Base-by-base conservation (phyloP, 345 rosid species). In the Boechera stricta region DNA sequence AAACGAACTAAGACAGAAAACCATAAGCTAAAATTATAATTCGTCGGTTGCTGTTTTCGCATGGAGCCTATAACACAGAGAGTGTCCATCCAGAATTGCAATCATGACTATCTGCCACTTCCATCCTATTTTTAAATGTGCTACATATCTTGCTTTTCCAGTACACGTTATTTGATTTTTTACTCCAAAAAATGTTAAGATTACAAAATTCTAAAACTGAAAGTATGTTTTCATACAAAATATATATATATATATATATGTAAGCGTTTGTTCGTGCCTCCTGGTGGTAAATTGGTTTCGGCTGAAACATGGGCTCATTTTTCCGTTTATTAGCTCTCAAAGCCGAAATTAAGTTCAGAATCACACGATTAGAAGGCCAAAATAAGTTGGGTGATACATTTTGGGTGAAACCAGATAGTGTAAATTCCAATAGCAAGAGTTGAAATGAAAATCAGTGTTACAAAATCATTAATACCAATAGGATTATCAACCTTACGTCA, bases 51-150 rank as follows among this genome's bases (percentile, higher is more conserved):
- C 60, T 64, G 65, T 55, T 2, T 77, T 77, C 67, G 75, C 80
- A 63, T 70, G 67, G 76, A 71, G 54, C 76, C 36, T 63, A 56
- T 71, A 52, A 52, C 57, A 52, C 80, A 59, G 61, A 64, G 80
- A 68, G 49, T 61, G 63, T 69, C 69, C 69, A 61, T 41, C 48
- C 64, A 31, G 71, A 51, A 65, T 56, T 49, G 81, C 77, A 77
- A 71, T 77, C 72, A 77, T 77, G 76, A 57, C 65, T 71, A 55
- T 63, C 80, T 70, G 59, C 71, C 75, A 77, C 75, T 24, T 70
- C 42, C 51, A 24, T 49, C 31, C 31, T 18, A 29, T 76, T 49
- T 67, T 76, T 44, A 31, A 67, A 32, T 69, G 55, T 51, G 63
- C 48, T 60, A 39, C 57, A 21, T 61, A 57, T 52, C 56, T 69